Conservation (phyloP, 495 filamentous ascomycete species). For the Margaritispora aquatica region DNA sequence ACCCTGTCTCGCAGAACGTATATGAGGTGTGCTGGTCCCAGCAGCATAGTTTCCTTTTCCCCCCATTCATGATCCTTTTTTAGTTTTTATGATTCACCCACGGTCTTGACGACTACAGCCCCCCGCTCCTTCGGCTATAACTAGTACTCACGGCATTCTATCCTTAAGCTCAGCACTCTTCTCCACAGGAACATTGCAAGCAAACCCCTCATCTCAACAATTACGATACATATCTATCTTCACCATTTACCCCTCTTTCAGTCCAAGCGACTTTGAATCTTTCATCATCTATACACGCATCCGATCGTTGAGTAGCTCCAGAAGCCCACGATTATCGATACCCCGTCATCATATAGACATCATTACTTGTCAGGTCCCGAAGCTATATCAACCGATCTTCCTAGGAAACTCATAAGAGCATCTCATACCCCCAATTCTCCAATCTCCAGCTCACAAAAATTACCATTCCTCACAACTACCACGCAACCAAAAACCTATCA, state of each 20-base stretch:
- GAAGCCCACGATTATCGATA: conserved; percentile 8
- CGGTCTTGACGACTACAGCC: background rate
- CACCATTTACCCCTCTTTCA: background rate
- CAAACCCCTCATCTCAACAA: too few relatives aligned
- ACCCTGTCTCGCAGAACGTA: background rate
- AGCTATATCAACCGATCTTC: too few relatives aligned
- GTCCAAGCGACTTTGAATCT: conserved; percentile 20
- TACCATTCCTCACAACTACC: conserved; percentile 4
- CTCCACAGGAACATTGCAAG: conserved; percentile 15
- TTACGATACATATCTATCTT: background rate
- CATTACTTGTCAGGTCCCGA: too few relatives aligned
- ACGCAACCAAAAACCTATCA: background rate
- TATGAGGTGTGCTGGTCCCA: background rate
- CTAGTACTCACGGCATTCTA: conserved; percentile 14
- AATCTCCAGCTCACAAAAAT: too few relatives aligned
- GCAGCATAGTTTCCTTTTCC: background rate
- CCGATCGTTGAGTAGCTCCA: conserved; percentile 1
- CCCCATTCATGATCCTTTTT: conserved; percentile 16
- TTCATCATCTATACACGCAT: background rate
- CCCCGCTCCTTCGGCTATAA: conserved; percentile 16
- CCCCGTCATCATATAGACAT: too few relatives aligned
- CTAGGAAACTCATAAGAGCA: too few relatives aligned
- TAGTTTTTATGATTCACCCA: background rate
- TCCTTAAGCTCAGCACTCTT: conserved; percentile 15
- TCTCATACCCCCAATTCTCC: too few relatives aligned